A percentile compares a stretch with the other conserved stretches of the same genome.
Evolutionary conservation across 257 asterid genomes (phyloP).

Genomic region (Ajuga chamaepitys): DNA sequence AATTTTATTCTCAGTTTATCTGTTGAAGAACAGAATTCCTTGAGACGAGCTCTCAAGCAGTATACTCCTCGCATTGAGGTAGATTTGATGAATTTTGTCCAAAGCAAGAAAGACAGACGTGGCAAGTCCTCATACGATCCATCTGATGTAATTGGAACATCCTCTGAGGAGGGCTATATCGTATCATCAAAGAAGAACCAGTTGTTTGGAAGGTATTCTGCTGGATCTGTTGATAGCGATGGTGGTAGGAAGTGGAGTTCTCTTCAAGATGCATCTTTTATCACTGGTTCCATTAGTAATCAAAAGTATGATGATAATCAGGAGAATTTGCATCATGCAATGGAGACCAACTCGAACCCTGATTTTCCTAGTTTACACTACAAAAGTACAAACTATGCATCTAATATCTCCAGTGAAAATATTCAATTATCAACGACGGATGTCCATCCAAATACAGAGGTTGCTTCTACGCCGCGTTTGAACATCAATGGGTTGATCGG

Average conservation of each 20-base stretch:
- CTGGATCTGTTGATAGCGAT: slow-evolving; percentile 86
- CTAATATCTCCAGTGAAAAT: slow-evolving; percentile 36
- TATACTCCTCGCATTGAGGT: slow-evolving; percentile 99
- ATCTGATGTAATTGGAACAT: slow-evolving; percentile 77
- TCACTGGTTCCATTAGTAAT: slow-evolving; percentile 27
- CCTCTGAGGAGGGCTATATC: slow-evolving; percentile 83
- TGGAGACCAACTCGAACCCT: slow-evolving; percentile 42
- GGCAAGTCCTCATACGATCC: slow-evolving; percentile 84
- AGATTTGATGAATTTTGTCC: slow-evolving; percentile 89
- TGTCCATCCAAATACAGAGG: slow-evolving; percentile 36
- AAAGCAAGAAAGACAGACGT: slow-evolving; percentile 92
- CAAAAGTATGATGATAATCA: slow-evolving; percentile 51
- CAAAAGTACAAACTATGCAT: slow-evolving; percentile 42
- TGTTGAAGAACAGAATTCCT: slow-evolving; percentile 89
- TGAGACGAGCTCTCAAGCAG: slow-evolving; percentile 95
- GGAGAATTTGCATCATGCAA: slow-evolving; percentile 33
- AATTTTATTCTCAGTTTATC: slow-evolving; percentile 88
- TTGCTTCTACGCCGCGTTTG: slow-evolving; percentile 37
- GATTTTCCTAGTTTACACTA: slow-evolving; percentile 41
- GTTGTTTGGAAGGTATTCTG: slow-evolving; percentile 81
- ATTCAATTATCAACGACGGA: slow-evolving; percentile 44
- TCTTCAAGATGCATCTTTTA: slow-evolving; percentile 42
- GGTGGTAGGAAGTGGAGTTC: slow-evolving; percentile 91
- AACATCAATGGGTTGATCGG: slow-evolving; percentile 56
- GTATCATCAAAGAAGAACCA: slow-evolving; percentile 63